These are phyloP conservation scores for Carex arenaria DNA, from an alignment of 202 grass and related monocot genomes.

Conservation along the genomic window DNA sequence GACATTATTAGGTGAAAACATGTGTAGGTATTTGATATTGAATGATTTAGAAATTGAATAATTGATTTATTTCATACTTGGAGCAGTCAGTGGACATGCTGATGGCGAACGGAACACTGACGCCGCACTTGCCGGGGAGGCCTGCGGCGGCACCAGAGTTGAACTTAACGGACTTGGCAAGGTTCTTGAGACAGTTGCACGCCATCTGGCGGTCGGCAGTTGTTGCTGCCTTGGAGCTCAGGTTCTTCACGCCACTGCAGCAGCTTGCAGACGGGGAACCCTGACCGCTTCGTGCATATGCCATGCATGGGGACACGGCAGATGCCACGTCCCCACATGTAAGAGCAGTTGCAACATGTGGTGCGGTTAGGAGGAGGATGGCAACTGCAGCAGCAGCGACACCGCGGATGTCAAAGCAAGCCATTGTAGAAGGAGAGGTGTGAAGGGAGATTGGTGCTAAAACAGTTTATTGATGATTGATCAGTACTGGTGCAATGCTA, in stretches of 20 bases:
- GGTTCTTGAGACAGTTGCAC: slow-evolving; percentile 46
- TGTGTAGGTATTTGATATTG: not conserved
- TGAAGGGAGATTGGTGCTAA: not conserved
- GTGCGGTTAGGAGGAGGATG: not conserved
- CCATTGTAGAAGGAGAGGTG: not conserved
- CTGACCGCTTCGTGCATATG: not conserved
- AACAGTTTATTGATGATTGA: not conserved
- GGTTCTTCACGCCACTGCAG: not conserved
- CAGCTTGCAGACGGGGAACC: slow-evolving; percentile 1
- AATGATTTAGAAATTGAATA: not conserved
- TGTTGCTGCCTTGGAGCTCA: not conserved
- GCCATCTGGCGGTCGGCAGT: slow-evolving; percentile 31
- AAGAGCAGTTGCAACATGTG: not conserved
- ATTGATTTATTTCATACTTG: slow-evolving; percentile 21
- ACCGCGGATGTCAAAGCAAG: not conserved
- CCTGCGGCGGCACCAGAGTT: slow-evolving; percentile 13
- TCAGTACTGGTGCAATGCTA: not conserved
- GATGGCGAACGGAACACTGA: slow-evolving; percentile 36
- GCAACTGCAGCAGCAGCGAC: not conserved
- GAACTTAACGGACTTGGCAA: not conserved
- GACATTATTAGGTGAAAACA: not conserved
- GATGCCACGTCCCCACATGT: slow-evolving; percentile 8
- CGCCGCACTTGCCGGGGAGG: slow-evolving; percentile 43
- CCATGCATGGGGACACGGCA: not conserved
- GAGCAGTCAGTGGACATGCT: slow-evolving; percentile 42